Base-by-base conservation (phyloP, 306 rosid species). In the Quercus alba region DNA sequence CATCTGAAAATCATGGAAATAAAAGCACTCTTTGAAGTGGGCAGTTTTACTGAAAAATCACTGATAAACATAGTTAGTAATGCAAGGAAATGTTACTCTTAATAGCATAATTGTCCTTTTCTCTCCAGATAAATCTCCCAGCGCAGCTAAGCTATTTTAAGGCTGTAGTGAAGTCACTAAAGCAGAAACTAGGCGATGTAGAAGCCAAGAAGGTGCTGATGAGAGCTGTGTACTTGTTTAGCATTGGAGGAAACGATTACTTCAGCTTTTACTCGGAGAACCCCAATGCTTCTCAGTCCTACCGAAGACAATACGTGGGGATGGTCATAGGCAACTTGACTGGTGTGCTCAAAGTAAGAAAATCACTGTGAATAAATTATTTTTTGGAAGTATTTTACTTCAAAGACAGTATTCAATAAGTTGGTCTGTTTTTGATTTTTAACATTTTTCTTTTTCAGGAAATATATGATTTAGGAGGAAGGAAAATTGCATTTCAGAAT, bases 231-330 rank as follows among this genome's bases (percentile, higher is more conserved):
- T 85, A 84, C 85, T 74, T 88, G 69, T 70, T 86, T 38, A 72
- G 84, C 49, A 67, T 77, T 20, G 88, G 90, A 54, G 67, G 66
- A 77, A 85, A 81, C 23, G 91, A 88, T 38, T 88, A 86, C 28
- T 46, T 33, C 3, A 49, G 41, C 17, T 73, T 83, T 58, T 75
- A 74, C 58, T 0, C 14, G n/a, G 54, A 63, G 18, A 80, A 84
- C 80, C 86, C 81, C 5, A 78, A 52, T 19, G 73, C 57, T 5
- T 26, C 83, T 26, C 14, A 41, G 25, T 10, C 84, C 56, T 73
- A 67, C 67, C 72, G 13, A 19, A 35, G 62, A 19, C 75, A 82
- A 49, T 80, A 21, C 49, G 86, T 76, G n/a, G 73, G 59, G 35
- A 74, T 72, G 70, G 88, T 88, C 28, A 80, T 77, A 13, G 81